Evolutionary conservation across 2,329 filamentous ascomycete genomes (phyloP).

Genomic region (Cladosporium sp.): DNA sequence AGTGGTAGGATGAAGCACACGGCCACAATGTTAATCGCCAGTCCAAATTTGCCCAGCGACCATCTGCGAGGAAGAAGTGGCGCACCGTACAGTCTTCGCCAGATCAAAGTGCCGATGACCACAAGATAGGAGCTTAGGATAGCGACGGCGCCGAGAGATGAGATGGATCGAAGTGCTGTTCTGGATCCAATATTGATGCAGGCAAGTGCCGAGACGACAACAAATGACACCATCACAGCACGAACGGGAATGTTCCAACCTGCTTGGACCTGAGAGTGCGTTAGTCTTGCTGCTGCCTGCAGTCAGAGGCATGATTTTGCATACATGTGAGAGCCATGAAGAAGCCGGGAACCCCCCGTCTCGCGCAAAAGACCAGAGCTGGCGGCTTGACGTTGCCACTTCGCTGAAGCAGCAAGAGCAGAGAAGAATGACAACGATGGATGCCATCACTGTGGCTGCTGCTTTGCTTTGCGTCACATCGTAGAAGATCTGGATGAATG

Average conservation of each 20-base stretch:
- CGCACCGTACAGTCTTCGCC: slow-evolving; percentile 22
- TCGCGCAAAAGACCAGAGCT: slow-evolving; percentile 44
- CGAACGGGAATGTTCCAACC: slow-evolving; percentile 31
- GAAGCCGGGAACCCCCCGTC: slow-evolving; percentile 37
- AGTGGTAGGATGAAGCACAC: slow-evolving; percentile 46
- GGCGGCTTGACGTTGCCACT: slow-evolving; percentile 41
- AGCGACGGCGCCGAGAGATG: slow-evolving; percentile 24
- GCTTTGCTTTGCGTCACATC: slow-evolving; percentile 36
- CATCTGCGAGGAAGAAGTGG: slow-evolving; percentile 24
- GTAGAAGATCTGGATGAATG: slow-evolving; percentile 40
- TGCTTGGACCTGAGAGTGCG: slow-evolving; percentile 10
- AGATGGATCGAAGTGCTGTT: slow-evolving; percentile 42
- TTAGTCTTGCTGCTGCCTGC: background rate
- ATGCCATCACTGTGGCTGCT: slow-evolving; percentile 36
- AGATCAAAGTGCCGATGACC: slow-evolving; percentile 25
- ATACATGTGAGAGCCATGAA: slow-evolving; percentile 15
- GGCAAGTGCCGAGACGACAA: slow-evolving; percentile 32
- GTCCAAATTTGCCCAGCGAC: slow-evolving; percentile 26
- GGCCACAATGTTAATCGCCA: slow-evolving; percentile 38
- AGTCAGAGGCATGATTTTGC: background rate
- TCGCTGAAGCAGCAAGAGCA: slow-evolving; percentile 37
- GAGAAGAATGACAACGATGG: slow-evolving; percentile 37
- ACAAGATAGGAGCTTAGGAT: slow-evolving; percentile 27
- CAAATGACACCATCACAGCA: slow-evolving; percentile 28
- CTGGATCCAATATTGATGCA: slow-evolving; percentile 42